These are phyloP conservation scores for Thelonectria discophora DNA, from an alignment of 2,329 filamentous ascomycete genomes.

Conservation along the genomic window DNA sequence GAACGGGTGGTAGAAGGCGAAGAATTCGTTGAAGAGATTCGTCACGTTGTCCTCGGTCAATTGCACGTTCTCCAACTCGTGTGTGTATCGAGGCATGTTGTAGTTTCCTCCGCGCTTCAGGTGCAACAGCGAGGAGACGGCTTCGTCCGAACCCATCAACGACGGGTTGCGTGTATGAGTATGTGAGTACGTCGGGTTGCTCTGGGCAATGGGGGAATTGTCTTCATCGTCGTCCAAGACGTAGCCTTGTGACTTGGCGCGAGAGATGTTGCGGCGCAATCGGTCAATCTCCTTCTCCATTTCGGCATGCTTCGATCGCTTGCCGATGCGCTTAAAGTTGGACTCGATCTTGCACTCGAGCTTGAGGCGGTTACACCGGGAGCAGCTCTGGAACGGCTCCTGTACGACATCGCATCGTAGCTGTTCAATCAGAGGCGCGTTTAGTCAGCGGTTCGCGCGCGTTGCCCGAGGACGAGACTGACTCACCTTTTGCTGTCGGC, in stretches of 20 bases:
- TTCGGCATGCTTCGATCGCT: conserved; percentile 83
- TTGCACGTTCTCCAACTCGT: conserved; percentile 70
- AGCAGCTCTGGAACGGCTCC: conserved; percentile 80
- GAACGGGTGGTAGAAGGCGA: conserved; percentile 79
- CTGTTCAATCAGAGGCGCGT: conserved; percentile 51
- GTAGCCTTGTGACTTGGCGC: conserved; percentile 68
- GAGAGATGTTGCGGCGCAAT: conserved; percentile 67
- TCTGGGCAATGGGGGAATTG: conserved; percentile 64
- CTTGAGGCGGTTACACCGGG: conserved; percentile 80
- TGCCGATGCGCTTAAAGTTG: conserved; percentile 86
- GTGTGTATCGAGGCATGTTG: conserved; percentile 65
- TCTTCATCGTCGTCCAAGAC: conserved; percentile 64
- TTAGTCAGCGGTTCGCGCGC: conserved; percentile 22
- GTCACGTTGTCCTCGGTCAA: conserved; percentile 70
- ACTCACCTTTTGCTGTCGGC: conserved; percentile 83
- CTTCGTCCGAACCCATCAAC: conserved; percentile 74
- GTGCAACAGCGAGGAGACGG: conserved; percentile 71
- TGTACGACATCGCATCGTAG: conserved; percentile 85
- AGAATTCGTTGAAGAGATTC: conserved; percentile 78
- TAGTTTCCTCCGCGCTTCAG: conserved; percentile 73
- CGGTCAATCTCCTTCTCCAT: conserved; percentile 86
- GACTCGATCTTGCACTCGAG: conserved; percentile 87
- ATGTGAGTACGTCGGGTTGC: conserved; percentile 64
- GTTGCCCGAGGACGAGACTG: conserved; percentile 19
- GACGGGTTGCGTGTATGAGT: conserved; percentile 70